Conservation (phyloP, 2,329 filamentous ascomycete species). For the Penicillium polonicum region DNA sequence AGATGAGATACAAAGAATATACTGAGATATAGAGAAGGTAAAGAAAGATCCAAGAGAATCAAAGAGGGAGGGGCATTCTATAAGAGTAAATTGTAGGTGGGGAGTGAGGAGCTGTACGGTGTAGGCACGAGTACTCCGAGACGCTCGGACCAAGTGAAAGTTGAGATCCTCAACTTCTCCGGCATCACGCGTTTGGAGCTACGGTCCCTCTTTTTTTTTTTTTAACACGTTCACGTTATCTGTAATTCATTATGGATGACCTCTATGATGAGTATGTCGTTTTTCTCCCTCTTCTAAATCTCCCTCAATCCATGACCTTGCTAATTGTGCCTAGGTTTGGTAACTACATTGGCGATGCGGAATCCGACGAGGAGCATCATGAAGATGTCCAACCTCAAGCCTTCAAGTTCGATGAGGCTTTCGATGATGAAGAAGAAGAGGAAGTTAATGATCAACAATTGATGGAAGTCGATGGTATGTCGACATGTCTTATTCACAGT, state of each 20-base stretch:
- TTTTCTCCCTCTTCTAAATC: neutral
- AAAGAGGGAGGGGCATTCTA: slow-evolving; percentile 10
- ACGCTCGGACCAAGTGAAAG: slow-evolving; percentile 26
- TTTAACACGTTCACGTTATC: slow-evolving; percentile 23
- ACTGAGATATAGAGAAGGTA: neutral
- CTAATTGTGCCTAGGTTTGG: slow-evolving; percentile 67
- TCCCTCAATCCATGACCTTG: slow-evolving; percentile 17
- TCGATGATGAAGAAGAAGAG: slow-evolving; percentile 60
- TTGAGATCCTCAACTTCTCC: slow-evolving; percentile 22
- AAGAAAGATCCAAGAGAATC: neutral
- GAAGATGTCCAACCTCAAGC: slow-evolving; percentile 73
- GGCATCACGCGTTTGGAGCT: slow-evolving; percentile 20
- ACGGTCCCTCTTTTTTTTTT: slow-evolving; percentile 9
- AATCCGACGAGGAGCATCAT: slow-evolving; percentile 80
- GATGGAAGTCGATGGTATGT: slow-evolving; percentile 85
- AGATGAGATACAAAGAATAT: neutral
- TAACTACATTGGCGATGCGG: slow-evolving; percentile 95
- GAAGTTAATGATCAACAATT: slow-evolving; percentile 72
- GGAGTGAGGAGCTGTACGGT: slow-evolving; percentile 30
- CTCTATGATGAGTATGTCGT: slow-evolving; percentile 82
- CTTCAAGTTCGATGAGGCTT: slow-evolving; percentile 74
- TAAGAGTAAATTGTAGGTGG: slow-evolving; percentile 13
- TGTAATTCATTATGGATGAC: slow-evolving; percentile 69
- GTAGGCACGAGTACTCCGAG: slow-evolving; percentile 26
- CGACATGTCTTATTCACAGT: neutral